Percentiles rank a stretch among this genome's conserved stretches.
phyloP scores from a whole-genome alignment of 345 rosid species.

The Melastoma malabathricum region DNA sequence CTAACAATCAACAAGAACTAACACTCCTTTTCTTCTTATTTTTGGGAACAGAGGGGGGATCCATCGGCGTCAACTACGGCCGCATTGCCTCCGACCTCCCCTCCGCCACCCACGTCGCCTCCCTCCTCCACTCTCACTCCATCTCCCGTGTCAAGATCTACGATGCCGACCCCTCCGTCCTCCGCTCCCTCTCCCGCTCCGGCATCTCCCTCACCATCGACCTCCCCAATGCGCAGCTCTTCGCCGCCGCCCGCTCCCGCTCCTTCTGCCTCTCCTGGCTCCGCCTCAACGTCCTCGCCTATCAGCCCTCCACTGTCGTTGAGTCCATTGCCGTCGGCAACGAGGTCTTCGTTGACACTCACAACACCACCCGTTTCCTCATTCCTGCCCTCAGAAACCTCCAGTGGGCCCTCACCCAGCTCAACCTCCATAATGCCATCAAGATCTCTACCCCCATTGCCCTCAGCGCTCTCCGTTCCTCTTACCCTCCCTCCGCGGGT shows the following conservation, averaged over 20 bases:
- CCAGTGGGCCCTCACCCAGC: slow-evolving; percentile 50
- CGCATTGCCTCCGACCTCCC: slow-evolving; percentile 75
- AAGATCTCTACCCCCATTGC: slow-evolving; percentile 87
- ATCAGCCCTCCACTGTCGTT: slow-evolving; percentile 58
- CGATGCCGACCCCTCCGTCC: slow-evolving; percentile 75
- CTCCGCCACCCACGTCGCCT: slow-evolving; percentile 51
- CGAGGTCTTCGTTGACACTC: slow-evolving; percentile 83
- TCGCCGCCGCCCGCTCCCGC: slow-evolving; percentile 40
- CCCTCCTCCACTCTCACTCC: slow-evolving; percentile 64
- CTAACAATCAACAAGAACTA: no score
- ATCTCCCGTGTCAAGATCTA: slow-evolving; percentile 57
- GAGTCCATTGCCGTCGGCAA: slow-evolving; percentile 91
- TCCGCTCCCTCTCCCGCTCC: slow-evolving; percentile 61
- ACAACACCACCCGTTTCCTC: slow-evolving; percentile 57
- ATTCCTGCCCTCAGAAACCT: slow-evolving; percentile 76
- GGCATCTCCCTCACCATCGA: slow-evolving; percentile 76
- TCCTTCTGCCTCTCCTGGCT: slow-evolving; percentile 62
- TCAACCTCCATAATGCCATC: slow-evolving; percentile 48
- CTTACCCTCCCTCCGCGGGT: slow-evolving; percentile 91
- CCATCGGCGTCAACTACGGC: slow-evolving; percentile 91
- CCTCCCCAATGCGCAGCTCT: slow-evolving; percentile 62
- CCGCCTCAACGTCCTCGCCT: slow-evolving; percentile 52
- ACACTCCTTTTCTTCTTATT: background rate
- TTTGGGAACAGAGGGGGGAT: slow-evolving; percentile 43
- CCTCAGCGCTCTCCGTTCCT: slow-evolving; percentile 56